These are phyloP conservation scores for Tetrahymena elliotti DNA, from an alignment of 73 alveolate species.

Conservation along the genomic window DNA sequence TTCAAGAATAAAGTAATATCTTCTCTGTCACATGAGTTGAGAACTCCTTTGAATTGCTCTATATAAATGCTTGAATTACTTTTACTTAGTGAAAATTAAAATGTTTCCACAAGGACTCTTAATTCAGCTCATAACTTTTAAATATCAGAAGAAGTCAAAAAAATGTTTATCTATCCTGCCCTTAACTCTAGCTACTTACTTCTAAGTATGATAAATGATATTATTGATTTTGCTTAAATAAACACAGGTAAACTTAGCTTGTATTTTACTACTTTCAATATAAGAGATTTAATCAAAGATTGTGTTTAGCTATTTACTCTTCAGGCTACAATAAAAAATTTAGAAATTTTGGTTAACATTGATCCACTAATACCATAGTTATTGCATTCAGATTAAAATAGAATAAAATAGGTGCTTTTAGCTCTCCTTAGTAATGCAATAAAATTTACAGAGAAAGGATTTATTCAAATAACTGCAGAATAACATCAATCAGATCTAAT, in stretches of 20 bases:
- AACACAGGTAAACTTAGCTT: background rate
- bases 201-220: background rate
- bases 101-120: background rate
- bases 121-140: background rate
- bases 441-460: background rate
- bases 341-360: background rate
- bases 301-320: background rate
- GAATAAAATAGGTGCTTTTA: background rate
- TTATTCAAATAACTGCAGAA: background rate
- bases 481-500: background rate
- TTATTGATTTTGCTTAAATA: background rate
- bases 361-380: background rate
- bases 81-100: background rate
- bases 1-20: background rate
- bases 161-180: background rate
- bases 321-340: background rate
- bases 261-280: background rate
- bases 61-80: background rate
- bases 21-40: background rate
- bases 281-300: background rate
- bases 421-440: background rate
- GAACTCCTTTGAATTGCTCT: background rate
- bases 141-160: background rate
- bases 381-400: background rate
- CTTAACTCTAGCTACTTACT: background rate